phyloP scores from a whole-genome alignment of 345 rosid genomes.

The Kernera saxatilis region DNA sequence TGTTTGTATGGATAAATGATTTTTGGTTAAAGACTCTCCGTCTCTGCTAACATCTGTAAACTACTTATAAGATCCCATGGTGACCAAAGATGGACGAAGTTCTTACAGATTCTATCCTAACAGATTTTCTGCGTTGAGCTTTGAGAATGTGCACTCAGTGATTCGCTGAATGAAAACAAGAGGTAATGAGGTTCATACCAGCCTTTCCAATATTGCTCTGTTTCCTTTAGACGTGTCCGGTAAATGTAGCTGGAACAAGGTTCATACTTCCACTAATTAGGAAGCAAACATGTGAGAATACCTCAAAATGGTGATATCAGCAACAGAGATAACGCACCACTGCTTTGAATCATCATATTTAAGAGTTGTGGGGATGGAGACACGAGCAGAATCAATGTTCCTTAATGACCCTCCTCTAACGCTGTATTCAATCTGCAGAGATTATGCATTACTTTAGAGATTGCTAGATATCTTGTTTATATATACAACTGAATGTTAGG shows the following conservation, averaged over 20 bases:
- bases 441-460: background rate
- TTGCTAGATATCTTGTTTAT: background rate
- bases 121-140: background rate
- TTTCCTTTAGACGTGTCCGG: slow-evolving; percentile 65
- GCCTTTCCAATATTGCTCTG: slow-evolving; percentile 96
- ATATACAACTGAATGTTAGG: background rate
- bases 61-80: background rate
- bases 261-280: slow-evolving; percentile 19
- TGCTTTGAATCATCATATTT: slow-evolving; percentile 69
- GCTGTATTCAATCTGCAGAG: slow-evolving; percentile 76
- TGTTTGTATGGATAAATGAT: background rate
- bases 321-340: slow-evolving; percentile 45
- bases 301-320: background rate
- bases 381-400: slow-evolving; percentile 89
- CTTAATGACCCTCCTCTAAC: slow-evolving; percentile 80
- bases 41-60: background rate
- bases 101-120: background rate
- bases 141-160: background rate
- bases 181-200: slow-evolving; percentile 45
- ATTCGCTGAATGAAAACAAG: background rate
- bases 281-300: background rate
- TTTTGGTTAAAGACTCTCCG: background rate
- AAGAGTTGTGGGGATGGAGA: slow-evolving; percentile 77
- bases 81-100: background rate
- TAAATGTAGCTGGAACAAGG: slow-evolving; percentile 54